A percentile compares a stretch with the other conserved stretches of the same genome.
phyloP scores from a whole-genome alignment of 1,284 basidiomycete species.

The Mycosarcoma mackinlayi region DNA sequence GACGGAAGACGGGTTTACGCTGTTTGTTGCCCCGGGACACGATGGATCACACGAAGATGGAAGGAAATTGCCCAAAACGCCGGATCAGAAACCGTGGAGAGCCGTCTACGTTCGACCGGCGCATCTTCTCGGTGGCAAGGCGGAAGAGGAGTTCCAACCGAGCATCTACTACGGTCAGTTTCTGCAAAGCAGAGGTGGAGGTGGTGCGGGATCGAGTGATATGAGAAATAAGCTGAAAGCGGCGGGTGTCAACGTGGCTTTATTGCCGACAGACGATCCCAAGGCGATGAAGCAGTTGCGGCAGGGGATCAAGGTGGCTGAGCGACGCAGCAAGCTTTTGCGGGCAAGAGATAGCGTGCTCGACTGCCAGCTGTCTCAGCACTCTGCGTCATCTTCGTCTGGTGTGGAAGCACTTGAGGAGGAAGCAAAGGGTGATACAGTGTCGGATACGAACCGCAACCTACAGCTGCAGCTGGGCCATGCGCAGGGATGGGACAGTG shows the following conservation, averaged over 20 bases:
- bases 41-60: slow-evolving; percentile 36
- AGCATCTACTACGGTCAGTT: slow-evolving; percentile 55
- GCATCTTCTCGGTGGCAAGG: slow-evolving; percentile 24
- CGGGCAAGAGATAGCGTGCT: slow-evolving; percentile 75
- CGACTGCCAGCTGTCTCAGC: slow-evolving; percentile 75
- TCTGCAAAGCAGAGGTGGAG: slow-evolving; percentile 21
- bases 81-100: slow-evolving; percentile 56
- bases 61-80: slow-evolving; percentile 52
- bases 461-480: slow-evolving; percentile 33
- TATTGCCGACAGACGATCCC: slow-evolving; percentile 70
- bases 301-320: slow-evolving; percentile 74
- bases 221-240: slow-evolving; percentile 36
- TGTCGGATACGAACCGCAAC: slow-evolving; percentile 21
- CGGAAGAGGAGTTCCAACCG: slow-evolving; percentile 19
- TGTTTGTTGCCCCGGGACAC: background rate
- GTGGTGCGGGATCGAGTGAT: slow-evolving; percentile 14
- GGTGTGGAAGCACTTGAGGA: background rate
- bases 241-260: slow-evolving; percentile 31
- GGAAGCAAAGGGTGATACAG: slow-evolving; percentile 70
- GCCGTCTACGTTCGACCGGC: slow-evolving; percentile 58
- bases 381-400: background rate
- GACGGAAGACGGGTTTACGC: background rate
- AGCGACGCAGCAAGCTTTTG: slow-evolving; percentile 70
- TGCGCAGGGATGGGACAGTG: slow-evolving; percentile 59
- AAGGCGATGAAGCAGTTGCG: slow-evolving; percentile 72